These are phyloP conservation scores for Eustoma russellianum DNA, from an alignment of 257 asterid genomes.

Conservation along the genomic window DNA sequence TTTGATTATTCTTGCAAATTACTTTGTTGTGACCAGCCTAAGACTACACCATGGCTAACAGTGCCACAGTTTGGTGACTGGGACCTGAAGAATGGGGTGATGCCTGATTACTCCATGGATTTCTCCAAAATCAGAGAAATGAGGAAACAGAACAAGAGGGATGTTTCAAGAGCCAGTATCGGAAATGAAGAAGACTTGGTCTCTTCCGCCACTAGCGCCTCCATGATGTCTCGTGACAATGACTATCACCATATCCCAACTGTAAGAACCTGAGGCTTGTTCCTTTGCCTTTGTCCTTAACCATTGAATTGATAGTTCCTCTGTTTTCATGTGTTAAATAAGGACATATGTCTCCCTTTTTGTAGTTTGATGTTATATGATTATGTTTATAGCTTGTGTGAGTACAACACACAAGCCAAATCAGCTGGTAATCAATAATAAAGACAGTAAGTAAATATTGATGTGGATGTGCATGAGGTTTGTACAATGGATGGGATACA, in stretches of 20 bases:
- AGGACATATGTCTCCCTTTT: neutral
- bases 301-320: neutral
- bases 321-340: neutral
- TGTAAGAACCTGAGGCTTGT: conserved; percentile 29
- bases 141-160: conserved; percentile 85
- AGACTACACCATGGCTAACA: conserved; percentile 61
- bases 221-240: conserved; percentile 23
- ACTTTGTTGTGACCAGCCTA: conserved; percentile 25
- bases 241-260: conserved; percentile 47
- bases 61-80: conserved; percentile 96
- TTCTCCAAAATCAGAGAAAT: conserved; percentile 77
- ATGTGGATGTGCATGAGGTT: conserved; percentile 21
- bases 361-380: neutral
- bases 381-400: neutral
- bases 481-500: conserved; percentile 11
- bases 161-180: conserved; percentile 73
- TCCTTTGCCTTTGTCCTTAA: neutral
- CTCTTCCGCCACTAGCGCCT: conserved; percentile 31
- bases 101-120: conserved; percentile 87
- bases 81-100: conserved; percentile 62
- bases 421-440: conserved; percentile 15
- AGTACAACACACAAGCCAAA: neutral
- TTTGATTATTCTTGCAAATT: no score
- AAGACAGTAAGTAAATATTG: conserved; percentile 5
- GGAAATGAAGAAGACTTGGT: conserved; percentile 83